Base-by-base conservation (phyloP, 2,329 filamentous ascomycete genomes). In the Scorias spongiosa region DNA sequence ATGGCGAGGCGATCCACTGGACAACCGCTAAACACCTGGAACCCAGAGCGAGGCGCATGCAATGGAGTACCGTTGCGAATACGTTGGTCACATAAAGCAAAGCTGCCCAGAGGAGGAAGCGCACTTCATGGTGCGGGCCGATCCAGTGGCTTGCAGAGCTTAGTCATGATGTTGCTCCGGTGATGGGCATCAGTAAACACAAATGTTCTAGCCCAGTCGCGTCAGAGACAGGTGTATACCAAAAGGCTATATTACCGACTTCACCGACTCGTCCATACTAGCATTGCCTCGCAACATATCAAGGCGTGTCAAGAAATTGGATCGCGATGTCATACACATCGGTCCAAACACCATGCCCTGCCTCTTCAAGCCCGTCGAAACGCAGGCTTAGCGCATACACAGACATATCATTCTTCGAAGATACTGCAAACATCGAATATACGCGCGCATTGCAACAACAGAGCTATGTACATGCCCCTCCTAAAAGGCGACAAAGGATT, bases 391-490 rank as follows among this genome's bases (percentile, higher is more conserved):
- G 14, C 14, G 14, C 38, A 4, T 11, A 15, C 18, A 49, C 44
- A 46, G 48, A 28, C 45, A 37, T 41, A 45, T 44, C 45, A 44
- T 41, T 28, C 40, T 53, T 54, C 48, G 56, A 57, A 18, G 55
- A 54, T n/a, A 58, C 54, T 9, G 34, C 47, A 17, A 48, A 56
- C 29, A 48, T 59, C 15, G 57, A 60, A 28, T 59, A 56, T 40
- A 60, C 58, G 28, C 51, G 56, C 30, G 56, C 54, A 8, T 45
- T 60, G 11, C 53, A 55, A 32, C 48, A 51, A 14, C 49, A 58
- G 39, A 12, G 12, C 11, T 52, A 59, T 28, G 46, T 47, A 5
- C 50, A 51, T 39, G 55, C 54, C 11, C 49, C 51, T 36, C 57
- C 57, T 8, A 49, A 47, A 51, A 42, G 51, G 44, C 44, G 46